Evolutionary conservation across 352 stramenopile species (phyloP), one percentile per base, ranked within the genome.

Genomic region (Saprolegnia diclina): DNA sequence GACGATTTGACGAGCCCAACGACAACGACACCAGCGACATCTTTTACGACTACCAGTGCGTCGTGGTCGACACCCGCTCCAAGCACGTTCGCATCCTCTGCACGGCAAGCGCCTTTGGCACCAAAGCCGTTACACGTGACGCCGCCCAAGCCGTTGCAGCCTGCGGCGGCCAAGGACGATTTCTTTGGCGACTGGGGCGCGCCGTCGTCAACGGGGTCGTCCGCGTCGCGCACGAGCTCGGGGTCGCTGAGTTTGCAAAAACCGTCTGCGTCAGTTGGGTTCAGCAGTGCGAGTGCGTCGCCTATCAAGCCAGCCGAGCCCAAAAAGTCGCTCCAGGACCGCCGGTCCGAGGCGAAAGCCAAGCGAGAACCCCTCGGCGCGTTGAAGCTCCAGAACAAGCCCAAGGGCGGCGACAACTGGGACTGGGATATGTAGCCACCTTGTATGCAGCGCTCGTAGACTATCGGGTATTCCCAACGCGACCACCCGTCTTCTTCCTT

Each of bases 351-450:
- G 35, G 45, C 38, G 18, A 69, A 61, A 38, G 42, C 63, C 24
- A 69, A 69, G 38, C 53, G 54, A n/a, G 63, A 69, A 26, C 48
- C 63, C 5, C 50, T 69, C 7, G 63, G 63, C 11, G 63, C 63
- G 4, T 22, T 56, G 42, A 69, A 69, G 46, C 32, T 69, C 13
- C 42, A 52, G 14, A 42, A 44, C 26, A 69, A 69, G 45, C 63
- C 63, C 19, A 69, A 69, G 26, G 63, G 63, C 11, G 63, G 63
- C 35, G 50, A 69, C 32, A 69, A 69, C 37, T 69, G 63, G 63
- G 63, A 69, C 26, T 69, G 63, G 63, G 63, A 69, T 61, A 69
- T 69, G 63, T 69, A 69, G 35, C 11, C 13, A 10, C 13, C 42
- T 48, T 48, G 42, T 35, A 35, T 35, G 29, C 29, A 35, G 5